Evolutionary conservation across 768 basidiomycete species (phyloP), one percentile per base, ranked within the genome.

Genomic region (Russula sp.): DNA sequence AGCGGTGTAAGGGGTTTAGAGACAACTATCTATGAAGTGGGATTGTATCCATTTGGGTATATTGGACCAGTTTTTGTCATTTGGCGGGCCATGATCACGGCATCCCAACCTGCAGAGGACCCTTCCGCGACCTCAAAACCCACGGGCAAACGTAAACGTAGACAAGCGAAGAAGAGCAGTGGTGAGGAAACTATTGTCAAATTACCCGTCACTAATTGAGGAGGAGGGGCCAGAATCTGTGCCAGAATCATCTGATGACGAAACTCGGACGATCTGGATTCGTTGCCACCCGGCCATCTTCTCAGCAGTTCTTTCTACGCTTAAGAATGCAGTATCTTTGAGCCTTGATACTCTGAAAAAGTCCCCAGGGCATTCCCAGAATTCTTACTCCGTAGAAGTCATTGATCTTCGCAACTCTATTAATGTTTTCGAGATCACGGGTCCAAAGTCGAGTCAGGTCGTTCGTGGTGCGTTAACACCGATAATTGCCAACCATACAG

Each of bases 401-500:
- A 79, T 81, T 8, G 90, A 95, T 72, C 73, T 94, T 54, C 78
- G 88, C 61, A 84, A 84, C 2, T 82, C 85, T 55, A 69, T 93
- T 49, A 90, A 90, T 65, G 80, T 86, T 6, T 96, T 96, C 69
- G 95, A 98, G 73, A 83, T 98, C 38, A 89, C 90, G 79, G 96
- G 96, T 3, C 92, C 92, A 3, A 89, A 85, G 72, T 80, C 90
- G 0, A 90, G 81, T 59, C 88, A 90, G 71, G 83, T 94, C 13
- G 59, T 83, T 32, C 69, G 69, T 32, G 75, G 77, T 10, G 76
- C 78, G 16, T 36, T 82, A 46, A 68, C 66, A 14, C 68, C 68
- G 34, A 49, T 49, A 4, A 42, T 26, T 26, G 46, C 52, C 7
- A 81, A 86, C 49, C 74, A 79, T 3, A 76, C 84, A 49, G 74